Base-by-base conservation (phyloP, 495 filamentous ascomycete genomes). In the Elasticomyces elasticus region DNA sequence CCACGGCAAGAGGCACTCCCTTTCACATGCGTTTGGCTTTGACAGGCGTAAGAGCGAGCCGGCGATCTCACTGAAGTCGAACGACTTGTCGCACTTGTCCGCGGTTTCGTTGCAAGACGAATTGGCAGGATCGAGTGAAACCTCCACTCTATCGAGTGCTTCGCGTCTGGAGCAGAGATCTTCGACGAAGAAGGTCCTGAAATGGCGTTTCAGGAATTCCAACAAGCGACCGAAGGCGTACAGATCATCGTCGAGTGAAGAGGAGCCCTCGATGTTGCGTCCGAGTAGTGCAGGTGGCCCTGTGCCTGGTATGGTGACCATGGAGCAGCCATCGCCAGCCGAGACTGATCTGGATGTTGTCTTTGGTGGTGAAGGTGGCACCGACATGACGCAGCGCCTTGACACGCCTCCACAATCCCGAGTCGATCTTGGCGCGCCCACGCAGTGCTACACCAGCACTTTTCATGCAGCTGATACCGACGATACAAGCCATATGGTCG, bases 401-500 rank as follows among this genome's bases (percentile, higher is more conserved):
- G 27, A 37, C 45, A 26, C 51, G 2, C 22, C 20, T 6, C 19
- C 52, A 12, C 57, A 60, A 52, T 35, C 52, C 9, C 46, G 46
- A 6, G 24, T 35, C 13, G 48, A 54, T 1, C 1, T 49, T 9
- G 49, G 35, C 33, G 27, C 43, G n/a, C 41, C 58, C 3, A 40
- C 22, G 15, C 45, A 46, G 22, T 52, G 23, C 46, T 40, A 31
- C 11, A 24, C 46, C 26, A 45, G 37, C 22, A 44, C 25, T 27
- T 38, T 63, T 22, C 78, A 75, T 49, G 73, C 74, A 7, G 67
- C 70, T 47, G 79, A 83, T 12, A 74, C 78, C 30, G 82, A 87
- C 49, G 58, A 72, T 1, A 73, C 82, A 44, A 89, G 82, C 60
- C 86, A 85, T 5, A 79, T 95, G 54, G 91, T 98, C 49, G 92